Evolutionary conservation across 1,284 basidiomycete genomes (phyloP).

Genomic region (Athelia sp.): DNA sequence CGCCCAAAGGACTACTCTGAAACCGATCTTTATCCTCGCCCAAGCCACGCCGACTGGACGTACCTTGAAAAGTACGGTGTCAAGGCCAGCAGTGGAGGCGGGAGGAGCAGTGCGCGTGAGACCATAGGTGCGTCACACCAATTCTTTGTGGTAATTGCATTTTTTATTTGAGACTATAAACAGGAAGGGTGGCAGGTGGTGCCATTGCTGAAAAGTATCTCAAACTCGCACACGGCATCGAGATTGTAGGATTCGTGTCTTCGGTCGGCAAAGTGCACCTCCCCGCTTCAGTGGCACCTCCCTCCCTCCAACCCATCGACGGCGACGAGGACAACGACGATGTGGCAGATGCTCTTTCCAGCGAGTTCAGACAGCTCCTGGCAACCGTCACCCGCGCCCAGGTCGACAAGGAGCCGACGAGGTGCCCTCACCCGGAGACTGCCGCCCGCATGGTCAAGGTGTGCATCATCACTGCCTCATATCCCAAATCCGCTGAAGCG

Average conservation of each 20-base stretch:
- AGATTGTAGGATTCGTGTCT: slow-evolving; percentile 96
- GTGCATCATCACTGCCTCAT: slow-evolving; percentile 10
- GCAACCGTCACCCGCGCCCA: slow-evolving; percentile 78
- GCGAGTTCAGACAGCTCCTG: slow-evolving; percentile 83
- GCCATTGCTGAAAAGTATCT: slow-evolving; percentile 98
- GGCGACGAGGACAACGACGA: slow-evolving; percentile 61
- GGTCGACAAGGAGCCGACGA: slow-evolving; percentile 85
- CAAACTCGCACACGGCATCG: slow-evolving; percentile 81
- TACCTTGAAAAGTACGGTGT: slow-evolving; percentile 98
- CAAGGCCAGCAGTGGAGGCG: slow-evolving; percentile 96
- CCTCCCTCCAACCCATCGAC: slow-evolving; percentile 31
- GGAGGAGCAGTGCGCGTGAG: slow-evolving; percentile 91
- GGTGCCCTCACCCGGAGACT: slow-evolving; percentile 89
- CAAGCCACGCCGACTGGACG: slow-evolving; percentile 97
- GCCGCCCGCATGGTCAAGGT: slow-evolving; percentile 90
- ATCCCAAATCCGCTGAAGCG: no score
- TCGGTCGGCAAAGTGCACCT: slow-evolving; percentile 93
- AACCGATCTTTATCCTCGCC: slow-evolving; percentile 95
- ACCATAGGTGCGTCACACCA: slow-evolving; percentile 71
- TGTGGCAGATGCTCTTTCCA: slow-evolving; percentile 74
- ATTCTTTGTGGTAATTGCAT: slow-evolving; percentile 6
- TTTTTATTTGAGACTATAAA: slow-evolving; percentile 3
- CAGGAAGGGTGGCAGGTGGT: slow-evolving; percentile 94
- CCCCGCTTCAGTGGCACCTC: slow-evolving; percentile 43
- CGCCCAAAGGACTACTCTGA: slow-evolving; percentile 98